phyloP scores from a whole-genome alignment of 768 basidiomycete species.

The Phanerodontia chrysosporium region DNA sequence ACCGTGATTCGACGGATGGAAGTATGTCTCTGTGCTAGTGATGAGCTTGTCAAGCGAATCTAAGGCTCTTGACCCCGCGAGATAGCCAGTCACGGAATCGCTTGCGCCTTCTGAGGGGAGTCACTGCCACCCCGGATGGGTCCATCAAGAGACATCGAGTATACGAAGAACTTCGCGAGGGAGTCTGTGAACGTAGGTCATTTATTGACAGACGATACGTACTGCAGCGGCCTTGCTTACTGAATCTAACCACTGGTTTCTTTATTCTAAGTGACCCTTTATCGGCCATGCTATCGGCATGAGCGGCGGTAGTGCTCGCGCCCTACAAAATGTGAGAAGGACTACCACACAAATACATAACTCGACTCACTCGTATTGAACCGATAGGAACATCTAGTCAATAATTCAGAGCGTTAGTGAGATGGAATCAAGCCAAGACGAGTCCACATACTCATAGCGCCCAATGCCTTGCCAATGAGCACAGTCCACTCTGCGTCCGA shows the following conservation, averaged over 20 bases:
- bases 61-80: constrained; percentile 84
- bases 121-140: constrained; percentile 38
- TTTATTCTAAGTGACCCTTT: constrained; percentile 59
- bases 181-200: constrained; percentile 43
- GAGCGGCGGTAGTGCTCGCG: constrained; percentile 58
- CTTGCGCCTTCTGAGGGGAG: constrained; percentile 28
- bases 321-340: constrained; percentile 36
- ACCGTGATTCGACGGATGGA: constrained; percentile 93
- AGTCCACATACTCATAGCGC: constrained; percentile 55
- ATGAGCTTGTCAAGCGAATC: constrained; percentile 85
- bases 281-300: constrained; percentile 63
- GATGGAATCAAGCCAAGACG: background rate
- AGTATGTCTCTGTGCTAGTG: constrained; percentile 90
- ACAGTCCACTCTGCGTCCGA: constrained; percentile 78
- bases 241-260: constrained; percentile 61
- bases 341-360: background rate
- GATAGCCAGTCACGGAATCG: constrained; percentile 37
- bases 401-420: background rate
- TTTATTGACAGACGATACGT: background rate
- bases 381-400: constrained; percentile 67
- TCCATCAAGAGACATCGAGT: constrained; percentile 85
- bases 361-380: constrained; percentile 48
- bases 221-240: constrained; percentile 35
- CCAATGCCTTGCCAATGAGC: constrained; percentile 77
- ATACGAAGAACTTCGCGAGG: constrained; percentile 81